phyloP scores from a whole-genome alignment of 768 basidiomycete species.

The Termitomyces sp. region DNA sequence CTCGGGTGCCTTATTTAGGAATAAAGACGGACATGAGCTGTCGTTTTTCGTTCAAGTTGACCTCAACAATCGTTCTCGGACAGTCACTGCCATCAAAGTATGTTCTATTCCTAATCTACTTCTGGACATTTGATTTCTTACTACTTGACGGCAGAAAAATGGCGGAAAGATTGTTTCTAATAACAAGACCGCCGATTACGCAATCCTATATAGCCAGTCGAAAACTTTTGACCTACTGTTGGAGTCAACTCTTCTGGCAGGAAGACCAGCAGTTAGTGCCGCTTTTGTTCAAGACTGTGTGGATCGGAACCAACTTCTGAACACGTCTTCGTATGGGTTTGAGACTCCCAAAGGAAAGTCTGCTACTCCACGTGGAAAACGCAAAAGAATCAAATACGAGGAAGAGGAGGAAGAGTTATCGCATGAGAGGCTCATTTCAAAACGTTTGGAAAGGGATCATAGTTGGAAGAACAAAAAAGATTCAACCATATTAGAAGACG shows the following conservation, averaged over 20 bases:
- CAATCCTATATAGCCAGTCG: constrained; percentile 49
- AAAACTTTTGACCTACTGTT: constrained; percentile 46
- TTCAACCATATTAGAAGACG: no score
- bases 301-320: constrained; percentile 35
- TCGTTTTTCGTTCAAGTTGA: constrained; percentile 70
- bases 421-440: constrained; percentile 5
- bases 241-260: constrained; percentile 25
- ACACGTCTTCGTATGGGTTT: constrained; percentile 40
- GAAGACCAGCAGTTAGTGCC: constrained; percentile 44
- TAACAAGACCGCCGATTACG: constrained; percentile 54
- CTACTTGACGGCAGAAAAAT: constrained; percentile 43
- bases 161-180: constrained; percentile 56
- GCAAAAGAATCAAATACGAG: constrained; percentile 16
- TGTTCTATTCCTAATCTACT: constrained; percentile 6
- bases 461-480: background rate
- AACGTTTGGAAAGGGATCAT: background rate
- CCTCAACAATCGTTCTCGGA: constrained; percentile 43
- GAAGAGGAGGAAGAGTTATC: background rate
- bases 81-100: constrained; percentile 61
- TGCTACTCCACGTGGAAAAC: constrained; percentile 11
- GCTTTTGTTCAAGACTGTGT: constrained; percentile 53
- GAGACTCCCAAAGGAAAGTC: constrained; percentile 18
- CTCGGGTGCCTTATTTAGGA: constrained; percentile 36
- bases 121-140: background rate
- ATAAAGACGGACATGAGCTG: constrained; percentile 35